These are phyloP conservation scores for Trametes villosa DNA, from an alignment of 768 basidiomycete genomes.

Conservation along the genomic window DNA sequence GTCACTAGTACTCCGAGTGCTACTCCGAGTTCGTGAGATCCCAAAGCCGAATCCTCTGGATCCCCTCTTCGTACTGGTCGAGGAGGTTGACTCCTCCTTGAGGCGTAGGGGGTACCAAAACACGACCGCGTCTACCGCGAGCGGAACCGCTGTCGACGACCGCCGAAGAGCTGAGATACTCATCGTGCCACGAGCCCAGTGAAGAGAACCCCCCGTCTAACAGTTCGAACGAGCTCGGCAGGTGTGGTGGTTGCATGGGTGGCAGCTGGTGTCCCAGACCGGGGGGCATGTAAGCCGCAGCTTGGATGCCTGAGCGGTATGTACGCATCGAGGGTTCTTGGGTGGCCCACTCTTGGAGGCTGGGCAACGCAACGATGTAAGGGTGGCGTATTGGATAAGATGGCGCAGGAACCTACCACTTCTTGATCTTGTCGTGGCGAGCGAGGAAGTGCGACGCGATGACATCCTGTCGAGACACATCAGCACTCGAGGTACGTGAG, in stretches of 20 bases:
- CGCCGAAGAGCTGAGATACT: no score
- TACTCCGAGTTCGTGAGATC: background rate
- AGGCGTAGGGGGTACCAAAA: no score
- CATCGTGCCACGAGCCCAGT: no score
- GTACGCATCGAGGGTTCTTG: slow-evolving; percentile 35
- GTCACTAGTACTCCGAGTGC: background rate
- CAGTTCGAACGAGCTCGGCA: background rate
- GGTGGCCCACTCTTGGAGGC: slow-evolving; percentile 42
- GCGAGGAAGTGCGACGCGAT: slow-evolving; percentile 53
- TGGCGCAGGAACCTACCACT: slow-evolving; percentile 40
- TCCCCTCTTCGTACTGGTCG: slow-evolving; percentile 41
- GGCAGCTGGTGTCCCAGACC: background rate
- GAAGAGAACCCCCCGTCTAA: background rate
- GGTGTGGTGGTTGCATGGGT: background rate
- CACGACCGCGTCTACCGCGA: no score
- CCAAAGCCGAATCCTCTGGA: slow-evolving; percentile 39
- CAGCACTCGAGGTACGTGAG: background rate
- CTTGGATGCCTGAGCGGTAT: slow-evolving; percentile 11
- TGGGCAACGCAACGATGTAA: slow-evolving; percentile 17
- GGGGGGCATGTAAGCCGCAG: background rate
- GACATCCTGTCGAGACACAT: slow-evolving; percentile 44
- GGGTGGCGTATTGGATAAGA: background rate
- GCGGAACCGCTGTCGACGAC: no score
- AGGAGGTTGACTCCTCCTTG: slow-evolving; percentile 41
- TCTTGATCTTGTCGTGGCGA: slow-evolving; percentile 44